Conservation (phyloP, 1,284 basidiomycete genomes). For the Omphalotus olearius region DNA sequence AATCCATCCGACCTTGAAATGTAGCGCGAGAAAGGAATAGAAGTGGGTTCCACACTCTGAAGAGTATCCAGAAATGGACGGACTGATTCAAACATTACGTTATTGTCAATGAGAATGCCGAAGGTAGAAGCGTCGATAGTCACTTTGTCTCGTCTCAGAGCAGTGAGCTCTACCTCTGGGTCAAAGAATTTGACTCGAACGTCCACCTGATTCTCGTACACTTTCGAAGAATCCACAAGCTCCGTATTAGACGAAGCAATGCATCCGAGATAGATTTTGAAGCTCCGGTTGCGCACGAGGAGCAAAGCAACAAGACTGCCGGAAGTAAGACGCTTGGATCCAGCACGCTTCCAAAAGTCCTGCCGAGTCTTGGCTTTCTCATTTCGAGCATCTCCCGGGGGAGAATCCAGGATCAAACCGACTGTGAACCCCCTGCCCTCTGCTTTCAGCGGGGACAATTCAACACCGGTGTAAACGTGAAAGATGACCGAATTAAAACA, state of each 20-base stretch:
- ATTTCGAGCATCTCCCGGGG: conserved; percentile 50
- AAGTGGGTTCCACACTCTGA: conserved; percentile 38
- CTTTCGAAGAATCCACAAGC: conserved; percentile 34
- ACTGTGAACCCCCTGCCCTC: conserved; percentile 46
- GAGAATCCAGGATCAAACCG: conserved; percentile 40
- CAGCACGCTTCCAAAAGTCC: conserved; percentile 49
- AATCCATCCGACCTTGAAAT: conserved; percentile 34
- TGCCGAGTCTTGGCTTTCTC: conserved; percentile 27
- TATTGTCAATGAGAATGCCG: conserved; percentile 47
- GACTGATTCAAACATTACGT: conserved; percentile 57
- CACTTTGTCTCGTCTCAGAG: conserved; percentile 21
- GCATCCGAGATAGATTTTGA: conserved; percentile 44
- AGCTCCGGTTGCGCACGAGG: conserved; percentile 28
- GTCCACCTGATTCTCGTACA: conserved; percentile 25
- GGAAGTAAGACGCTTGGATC: conserved; percentile 47
- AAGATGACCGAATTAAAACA: conserved; percentile 45
- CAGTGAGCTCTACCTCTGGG: conserved; percentile 37
- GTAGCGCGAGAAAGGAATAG: conserved; percentile 50
- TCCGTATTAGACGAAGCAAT: conserved; percentile 38
- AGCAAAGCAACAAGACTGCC: conserved; percentile 57
- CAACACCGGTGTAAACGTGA: conserved; percentile 50
- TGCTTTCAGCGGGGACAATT: conserved; percentile 37
- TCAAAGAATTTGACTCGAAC: conserved; percentile 53
- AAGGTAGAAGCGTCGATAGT: conserved; percentile 15
- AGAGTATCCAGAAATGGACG: conserved; percentile 60